phyloP scores from a whole-genome alignment of 305 asterid genomes.

The Rubia balearica region DNA sequence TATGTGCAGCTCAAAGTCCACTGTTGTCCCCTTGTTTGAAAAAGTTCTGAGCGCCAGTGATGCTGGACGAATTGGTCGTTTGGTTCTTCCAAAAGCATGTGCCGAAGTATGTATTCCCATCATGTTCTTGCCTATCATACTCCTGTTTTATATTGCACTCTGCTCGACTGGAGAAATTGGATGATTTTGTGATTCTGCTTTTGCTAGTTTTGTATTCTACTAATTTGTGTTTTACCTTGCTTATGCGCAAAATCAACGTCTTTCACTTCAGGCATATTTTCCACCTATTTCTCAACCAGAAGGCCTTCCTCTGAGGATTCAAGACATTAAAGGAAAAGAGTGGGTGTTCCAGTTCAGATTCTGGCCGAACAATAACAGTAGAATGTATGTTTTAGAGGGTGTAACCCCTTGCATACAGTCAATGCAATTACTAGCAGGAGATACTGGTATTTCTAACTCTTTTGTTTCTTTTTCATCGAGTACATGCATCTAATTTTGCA shows the following conservation, averaged over 20 bases:
- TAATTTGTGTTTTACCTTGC: slow-evolving; percentile 11
- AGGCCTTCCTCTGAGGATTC: slow-evolving; percentile 97
- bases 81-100: slow-evolving; percentile 99
- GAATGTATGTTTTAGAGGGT: slow-evolving; percentile 97
- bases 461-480: background rate
- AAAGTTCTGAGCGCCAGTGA: slow-evolving; percentile 98
- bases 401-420: slow-evolving; percentile 96
- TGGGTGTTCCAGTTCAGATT: slow-evolving; percentile 94
- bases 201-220: background rate
- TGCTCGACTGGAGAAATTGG: background rate
- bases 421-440: slow-evolving; percentile 97
- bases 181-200: background rate
- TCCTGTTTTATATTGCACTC: background rate
- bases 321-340: slow-evolving; percentile 92
- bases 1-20: slow-evolving; percentile 67
- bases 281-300: slow-evolving; percentile 94
- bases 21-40: slow-evolving; percentile 81
- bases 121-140: slow-evolving; percentile 3
- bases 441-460: slow-evolving; percentile 52
- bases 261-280: slow-evolving; percentile 66
- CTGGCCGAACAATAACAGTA: slow-evolving; percentile 97
- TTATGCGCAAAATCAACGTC: slow-evolving; percentile 18
- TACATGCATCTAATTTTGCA: background rate
- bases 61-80: slow-evolving; percentile 96
- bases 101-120: slow-evolving; percentile 65